Evolutionary conservation across 352 stramenopile species (phyloP).

Genomic region (Phytopythium aichiense): DNA sequence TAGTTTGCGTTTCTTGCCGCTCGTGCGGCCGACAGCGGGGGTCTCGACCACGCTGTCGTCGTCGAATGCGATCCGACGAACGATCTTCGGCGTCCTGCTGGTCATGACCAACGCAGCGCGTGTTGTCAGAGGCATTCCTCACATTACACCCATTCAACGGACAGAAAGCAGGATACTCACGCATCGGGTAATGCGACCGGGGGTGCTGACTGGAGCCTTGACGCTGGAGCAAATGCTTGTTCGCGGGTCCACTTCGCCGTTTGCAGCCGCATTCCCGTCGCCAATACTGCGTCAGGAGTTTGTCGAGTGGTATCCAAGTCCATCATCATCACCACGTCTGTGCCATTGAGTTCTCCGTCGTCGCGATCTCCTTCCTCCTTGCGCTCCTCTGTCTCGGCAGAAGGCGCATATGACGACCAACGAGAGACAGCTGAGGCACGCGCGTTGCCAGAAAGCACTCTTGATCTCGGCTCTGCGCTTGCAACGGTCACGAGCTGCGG

Average conservation of each 20-base stretch:
- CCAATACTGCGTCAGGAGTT: neutral
- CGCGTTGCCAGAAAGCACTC: neutral
- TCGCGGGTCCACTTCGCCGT: neutral
- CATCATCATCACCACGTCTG: neutral
- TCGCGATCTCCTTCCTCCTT: neutral
- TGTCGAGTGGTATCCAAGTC: neutral
- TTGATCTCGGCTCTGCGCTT: neutral
- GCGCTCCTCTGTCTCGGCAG: neutral
- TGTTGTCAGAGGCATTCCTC: neutral
- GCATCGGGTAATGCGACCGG: neutral
- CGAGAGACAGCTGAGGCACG: neutral
- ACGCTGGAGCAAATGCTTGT: neutral
- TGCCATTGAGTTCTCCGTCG: neutral
- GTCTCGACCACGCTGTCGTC: neutral
- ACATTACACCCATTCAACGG: neutral
- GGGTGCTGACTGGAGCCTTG: neutral
- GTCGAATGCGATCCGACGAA: constrained; percentile 4
- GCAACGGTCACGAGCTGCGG: neutral
- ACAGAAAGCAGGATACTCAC: neutral
- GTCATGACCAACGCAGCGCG: neutral
- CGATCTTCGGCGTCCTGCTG: constrained; percentile 1
- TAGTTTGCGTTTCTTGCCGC: neutral
- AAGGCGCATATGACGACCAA: neutral
- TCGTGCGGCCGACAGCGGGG: neutral
- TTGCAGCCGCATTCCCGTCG: neutral